phyloP scores from a whole-genome alignment of 78 protist genomes.

The Chrysochromulina parva region DNA sequence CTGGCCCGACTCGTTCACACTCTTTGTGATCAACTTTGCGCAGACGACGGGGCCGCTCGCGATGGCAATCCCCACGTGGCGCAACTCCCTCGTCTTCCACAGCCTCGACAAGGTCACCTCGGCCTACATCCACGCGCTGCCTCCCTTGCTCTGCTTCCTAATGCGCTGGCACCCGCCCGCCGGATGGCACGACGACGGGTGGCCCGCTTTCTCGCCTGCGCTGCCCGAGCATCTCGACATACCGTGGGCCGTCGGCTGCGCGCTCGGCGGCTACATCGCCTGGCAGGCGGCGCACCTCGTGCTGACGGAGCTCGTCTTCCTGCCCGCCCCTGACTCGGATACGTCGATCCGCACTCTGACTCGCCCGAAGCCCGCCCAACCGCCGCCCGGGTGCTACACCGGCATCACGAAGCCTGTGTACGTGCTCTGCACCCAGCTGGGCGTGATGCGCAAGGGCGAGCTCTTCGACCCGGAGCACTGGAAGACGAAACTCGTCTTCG shows the following conservation, averaged over 20 bases:
- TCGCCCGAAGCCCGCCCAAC: too few species aligned
- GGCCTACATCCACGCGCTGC: constrained; percentile 14
- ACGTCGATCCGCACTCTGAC: constrained; percentile 6
- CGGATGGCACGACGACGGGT: not conserved
- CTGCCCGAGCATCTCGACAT: too few species aligned
- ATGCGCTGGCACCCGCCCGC: not conserved
- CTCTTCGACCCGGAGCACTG: not conserved
- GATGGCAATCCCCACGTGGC: constrained; percentile 34
- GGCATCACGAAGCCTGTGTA: not conserved
- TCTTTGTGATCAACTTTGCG: not conserved
- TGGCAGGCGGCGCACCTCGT: constrained; percentile 22
- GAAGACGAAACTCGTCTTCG: not conserved
- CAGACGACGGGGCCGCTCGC: constrained; percentile 8
- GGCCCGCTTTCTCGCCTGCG: not conserved
- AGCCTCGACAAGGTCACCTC: constrained; percentile 44
- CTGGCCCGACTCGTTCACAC: not conserved
- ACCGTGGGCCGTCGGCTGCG: too few species aligned
- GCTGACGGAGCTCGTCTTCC: not conserved
- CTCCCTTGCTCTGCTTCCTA: not conserved
- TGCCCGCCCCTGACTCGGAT: not conserved
- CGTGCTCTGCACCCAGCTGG: not conserved
- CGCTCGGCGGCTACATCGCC: not conserved
- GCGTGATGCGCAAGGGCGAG: not conserved
- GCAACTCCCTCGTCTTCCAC: constrained; percentile 43
- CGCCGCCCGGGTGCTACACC: not conserved